Conservation (phyloP, 306 rosid genomes). For the Erythrophleum fordii region DNA sequence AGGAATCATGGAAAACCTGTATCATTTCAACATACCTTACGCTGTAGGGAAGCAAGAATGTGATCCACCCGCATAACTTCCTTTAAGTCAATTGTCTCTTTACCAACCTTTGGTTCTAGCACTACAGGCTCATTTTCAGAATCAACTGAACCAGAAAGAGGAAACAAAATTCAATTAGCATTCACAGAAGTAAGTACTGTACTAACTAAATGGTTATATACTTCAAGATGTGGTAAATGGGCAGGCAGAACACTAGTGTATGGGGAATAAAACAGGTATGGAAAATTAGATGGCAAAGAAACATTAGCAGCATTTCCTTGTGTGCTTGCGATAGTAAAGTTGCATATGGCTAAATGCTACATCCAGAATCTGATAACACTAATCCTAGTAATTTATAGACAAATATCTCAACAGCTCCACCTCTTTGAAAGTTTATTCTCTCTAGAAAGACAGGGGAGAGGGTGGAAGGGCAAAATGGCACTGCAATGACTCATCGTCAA, state of each 20-base stretch:
- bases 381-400: slow-evolving; percentile 4
- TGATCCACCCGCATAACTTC: slow-evolving; percentile 83
- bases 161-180: slow-evolving; percentile 38
- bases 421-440: slow-evolving; percentile 5
- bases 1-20: slow-evolving; percentile 25
- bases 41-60: slow-evolving; percentile 82
- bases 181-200: slow-evolving; percentile 21
- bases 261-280: not conserved
- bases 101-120: slow-evolving; percentile 63
- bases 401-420: slow-evolving; percentile 5
- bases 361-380: slow-evolving; percentile 4
- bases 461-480: slow-evolving; percentile 13
- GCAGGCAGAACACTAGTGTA: slow-evolving; percentile 11
- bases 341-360: not conserved
- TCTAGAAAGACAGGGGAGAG: not conserved
- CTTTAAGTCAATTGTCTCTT: slow-evolving; percentile 72
- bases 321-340: not conserved
- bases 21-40: slow-evolving; percentile 56
- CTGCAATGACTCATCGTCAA: not conserved
- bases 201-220: slow-evolving; percentile 22
- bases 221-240: slow-evolving; percentile 9
- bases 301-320: slow-evolving; percentile 17
- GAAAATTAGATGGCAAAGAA: slow-evolving; percentile 15
- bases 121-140: slow-evolving; percentile 66
- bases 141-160: slow-evolving; percentile 62